Evolutionary conservation across 2,329 filamentous ascomycete species (phyloP), one percentile per base, ranked within the genome.

Genomic region (Colletotrichum endophyticum): DNA sequence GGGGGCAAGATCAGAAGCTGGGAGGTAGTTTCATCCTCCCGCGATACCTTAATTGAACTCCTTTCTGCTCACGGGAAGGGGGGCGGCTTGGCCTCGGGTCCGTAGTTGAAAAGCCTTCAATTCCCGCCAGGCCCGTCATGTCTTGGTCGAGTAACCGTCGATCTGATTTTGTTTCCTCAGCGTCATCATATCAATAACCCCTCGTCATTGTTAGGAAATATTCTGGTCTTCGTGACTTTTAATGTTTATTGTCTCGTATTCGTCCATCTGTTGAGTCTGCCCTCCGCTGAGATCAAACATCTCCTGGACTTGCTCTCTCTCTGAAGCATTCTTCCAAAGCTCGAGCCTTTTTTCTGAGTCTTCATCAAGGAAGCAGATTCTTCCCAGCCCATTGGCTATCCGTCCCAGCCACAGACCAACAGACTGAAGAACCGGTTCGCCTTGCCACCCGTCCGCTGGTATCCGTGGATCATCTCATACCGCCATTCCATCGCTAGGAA

Each of bases 391-490:
- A 36, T 74, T 69, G 34, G 44, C n/a, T 53, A 25, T 39, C 22
- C 64, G 44, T 36, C 12, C 53, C 67, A 62, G 67, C 27, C 56
- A n/a, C 49, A 68, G 56, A 13, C 25, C 25, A 62, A n/a, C 56
- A 39, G 32, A 22, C 56, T 22, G 30, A 32, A 70, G 73, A 76
- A 76, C 74, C 53, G 64, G 74, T 74, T 76, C 74, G 66, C 61
- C 64, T 74, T 61, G 74, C 74, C 74, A 74, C 71, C 71, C 71
- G 27, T 64, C 74, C 57, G 74, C 53, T 74, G 71, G 44, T 74
- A 74, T 66, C 74, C 74, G 74, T 64, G 15, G 44, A 61, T n/a
- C 64, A 70, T 39, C 70, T 27, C 57, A 74, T 76, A 76, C 74
- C 74, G 71, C 74, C 72, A 57, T 72, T 76, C 34, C 49, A 30